These are phyloP conservation scores for barrel medic (Medicago truncatula) DNA, from an alignment of 306 rosid genomes.

Conservation along the genomic window MtrunA17r5.0-ANR NC_053045.1:63056501-63057000, in stretches of 20 bases:
- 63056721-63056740: no score
- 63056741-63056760: not conserved
- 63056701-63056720: no score
- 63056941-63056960: not conserved
- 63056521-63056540: slow-evolving; percentile 18
- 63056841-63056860: not conserved
- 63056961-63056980: not conserved
- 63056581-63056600: not conserved
- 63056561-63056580: not conserved
- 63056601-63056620: not conserved
- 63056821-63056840: not conserved
- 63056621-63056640: not conserved
- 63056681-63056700: not conserved
- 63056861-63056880: not conserved
- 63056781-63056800: not conserved
- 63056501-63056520: slow-evolving; percentile 32
- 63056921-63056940: not conserved
- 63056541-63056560: not conserved
- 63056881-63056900: not conserved
- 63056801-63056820: not conserved
- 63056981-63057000: not conserved
- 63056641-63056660: not conserved
- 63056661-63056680: not conserved
- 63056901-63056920: not conserved
- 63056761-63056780: not conserved